Evolutionary conservation across 192 early-diverging fungal species (phyloP).

Genomic region (Gorgonomyces haynaldii): DNA sequence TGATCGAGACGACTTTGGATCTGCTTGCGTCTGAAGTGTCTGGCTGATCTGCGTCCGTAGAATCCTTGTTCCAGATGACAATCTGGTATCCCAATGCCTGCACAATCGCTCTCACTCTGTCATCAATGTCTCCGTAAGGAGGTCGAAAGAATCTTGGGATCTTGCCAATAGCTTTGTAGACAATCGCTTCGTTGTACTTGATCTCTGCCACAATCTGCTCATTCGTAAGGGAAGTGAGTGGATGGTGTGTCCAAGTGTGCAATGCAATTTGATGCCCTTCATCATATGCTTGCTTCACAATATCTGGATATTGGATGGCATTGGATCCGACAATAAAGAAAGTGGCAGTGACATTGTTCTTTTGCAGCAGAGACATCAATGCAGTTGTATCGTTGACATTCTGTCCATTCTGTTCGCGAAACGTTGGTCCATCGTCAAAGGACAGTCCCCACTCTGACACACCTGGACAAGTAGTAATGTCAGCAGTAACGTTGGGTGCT

Average conservation of each 20-base stretch:
- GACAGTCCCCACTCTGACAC: too few species aligned
- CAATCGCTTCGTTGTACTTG: constrained; percentile 38
- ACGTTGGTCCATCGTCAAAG: too few species aligned
- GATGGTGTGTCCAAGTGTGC: constrained; percentile 47
- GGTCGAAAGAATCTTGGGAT: constrained; percentile 50
- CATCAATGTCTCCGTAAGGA: constrained; percentile 56
- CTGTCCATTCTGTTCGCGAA: too few species aligned
- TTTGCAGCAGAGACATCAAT: too few species aligned
- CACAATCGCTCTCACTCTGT: constrained; percentile 43
- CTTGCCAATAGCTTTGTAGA: constrained; percentile 37
- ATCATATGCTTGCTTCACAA: constrained; percentile 30
- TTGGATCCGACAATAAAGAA: constrained; percentile 44
- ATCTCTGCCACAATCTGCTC: constrained; percentile 51
- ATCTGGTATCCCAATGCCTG: constrained; percentile 38
- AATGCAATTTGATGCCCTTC: constrained; percentile 44
- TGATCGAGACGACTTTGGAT: too few species aligned
- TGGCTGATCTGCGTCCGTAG: too few species aligned
- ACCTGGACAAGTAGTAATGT: too few species aligned
- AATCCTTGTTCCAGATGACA: constrained; percentile 31
- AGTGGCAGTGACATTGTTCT: constrained; percentile 34
- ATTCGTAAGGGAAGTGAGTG: constrained; percentile 41
- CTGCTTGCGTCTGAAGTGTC: too few species aligned
- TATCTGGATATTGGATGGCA: constrained; percentile 26
- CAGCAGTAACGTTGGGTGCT: too few species aligned
- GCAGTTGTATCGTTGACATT: too few species aligned